A percentile compares a stretch with the other conserved stretches of the same genome.
Conservation (phyloP, 805 yeast genomes). For the Lachancea sp. region DNA sequence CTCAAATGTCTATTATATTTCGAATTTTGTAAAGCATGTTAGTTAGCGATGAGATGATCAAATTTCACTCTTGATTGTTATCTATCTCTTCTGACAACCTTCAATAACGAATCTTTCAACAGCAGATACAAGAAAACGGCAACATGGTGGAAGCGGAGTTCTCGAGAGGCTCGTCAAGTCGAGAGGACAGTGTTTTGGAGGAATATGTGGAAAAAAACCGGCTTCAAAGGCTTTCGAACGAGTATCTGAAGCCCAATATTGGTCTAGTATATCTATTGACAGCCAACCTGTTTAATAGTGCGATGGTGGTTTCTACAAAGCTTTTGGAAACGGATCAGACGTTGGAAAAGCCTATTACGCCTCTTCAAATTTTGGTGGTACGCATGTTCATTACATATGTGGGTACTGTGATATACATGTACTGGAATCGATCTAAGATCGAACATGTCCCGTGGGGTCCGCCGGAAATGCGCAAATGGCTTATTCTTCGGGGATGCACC, state of each 20-base stretch:
- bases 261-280: constrained; percentile 55
- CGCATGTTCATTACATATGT: constrained; percentile 69
- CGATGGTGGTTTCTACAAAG: constrained; percentile 72
- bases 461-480: constrained; percentile 43
- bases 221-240: constrained; percentile 9
- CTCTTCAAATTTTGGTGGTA: constrained; percentile 68
- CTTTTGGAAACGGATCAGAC: constrained; percentile 61
- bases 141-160: not conserved
- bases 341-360: constrained; percentile 55
- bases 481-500: constrained; percentile 56
- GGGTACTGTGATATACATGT: constrained; percentile 53
- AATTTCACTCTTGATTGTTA: too few species aligned
- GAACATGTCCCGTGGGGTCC: constrained; percentile 70
- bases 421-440: constrained; percentile 36
- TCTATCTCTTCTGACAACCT: not conserved
- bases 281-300: constrained; percentile 67
- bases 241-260: constrained; percentile 31
- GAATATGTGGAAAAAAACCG: not conserved
- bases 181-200: not conserved
- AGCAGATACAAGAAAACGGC: not conserved
- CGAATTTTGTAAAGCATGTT: too few species aligned
- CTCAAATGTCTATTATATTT: not conserved
- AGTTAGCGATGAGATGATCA: not conserved
- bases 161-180: not conserved
- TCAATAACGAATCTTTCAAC: not conserved